A percentile compares a stretch with the other conserved stretches of the same genome.
These are phyloP conservation scores for Flaveria trinervia DNA, from an alignment of 129 eudicot genomes.

Conservation along the genomic window DNA sequence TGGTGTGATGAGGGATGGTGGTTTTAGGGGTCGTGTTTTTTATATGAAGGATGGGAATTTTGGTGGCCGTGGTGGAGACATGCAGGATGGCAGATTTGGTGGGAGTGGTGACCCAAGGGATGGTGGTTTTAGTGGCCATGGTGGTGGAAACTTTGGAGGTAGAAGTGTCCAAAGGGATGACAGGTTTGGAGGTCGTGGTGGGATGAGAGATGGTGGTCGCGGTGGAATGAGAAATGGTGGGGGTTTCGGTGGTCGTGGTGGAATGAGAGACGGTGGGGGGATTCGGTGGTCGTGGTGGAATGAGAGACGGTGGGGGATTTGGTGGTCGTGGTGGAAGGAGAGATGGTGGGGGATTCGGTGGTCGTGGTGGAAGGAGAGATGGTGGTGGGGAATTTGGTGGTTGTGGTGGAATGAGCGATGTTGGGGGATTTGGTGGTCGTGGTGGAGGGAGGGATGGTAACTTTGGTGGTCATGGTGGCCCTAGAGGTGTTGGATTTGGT, in stretches of 20 bases:
- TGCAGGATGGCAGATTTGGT: constrained; percentile 62
- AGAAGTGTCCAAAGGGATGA: constrained; percentile 68
- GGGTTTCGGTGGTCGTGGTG: constrained; percentile 85
- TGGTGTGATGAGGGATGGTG: constrained; percentile 56
- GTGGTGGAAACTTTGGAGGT: constrained; percentile 45
- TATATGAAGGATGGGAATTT: constrained; percentile 36
- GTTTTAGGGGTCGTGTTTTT: constrained; percentile 46
- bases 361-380: constrained; percentile 35
- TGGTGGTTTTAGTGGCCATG: constrained; percentile 43
- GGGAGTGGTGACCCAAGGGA: constrained; percentile 71
- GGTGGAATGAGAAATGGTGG: constrained; percentile 56
- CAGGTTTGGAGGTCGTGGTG: constrained; percentile 33
- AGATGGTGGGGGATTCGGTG: constrained; percentile 39
- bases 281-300: constrained; percentile 39
- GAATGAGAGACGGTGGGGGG: constrained; percentile 43
- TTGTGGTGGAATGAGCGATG: constrained; percentile 64
- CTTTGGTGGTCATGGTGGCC: constrained; percentile 26
- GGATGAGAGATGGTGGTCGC: constrained; percentile 58
- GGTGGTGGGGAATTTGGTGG: constrained; percentile 59
- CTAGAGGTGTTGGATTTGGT: constrained; percentile 26
- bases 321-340: constrained; percentile 76
- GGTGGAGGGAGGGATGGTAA: constrained; percentile 32
- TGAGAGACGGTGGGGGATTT: constrained; percentile 45
- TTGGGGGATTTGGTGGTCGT: constrained; percentile 38
- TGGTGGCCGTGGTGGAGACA: constrained; percentile 40